Percentiles rank a stretch among this genome's conserved stretches.
Evolutionary conservation across 768 basidiomycete genomes (phyloP).

Genomic region (Albatrellus ellisii): DNA sequence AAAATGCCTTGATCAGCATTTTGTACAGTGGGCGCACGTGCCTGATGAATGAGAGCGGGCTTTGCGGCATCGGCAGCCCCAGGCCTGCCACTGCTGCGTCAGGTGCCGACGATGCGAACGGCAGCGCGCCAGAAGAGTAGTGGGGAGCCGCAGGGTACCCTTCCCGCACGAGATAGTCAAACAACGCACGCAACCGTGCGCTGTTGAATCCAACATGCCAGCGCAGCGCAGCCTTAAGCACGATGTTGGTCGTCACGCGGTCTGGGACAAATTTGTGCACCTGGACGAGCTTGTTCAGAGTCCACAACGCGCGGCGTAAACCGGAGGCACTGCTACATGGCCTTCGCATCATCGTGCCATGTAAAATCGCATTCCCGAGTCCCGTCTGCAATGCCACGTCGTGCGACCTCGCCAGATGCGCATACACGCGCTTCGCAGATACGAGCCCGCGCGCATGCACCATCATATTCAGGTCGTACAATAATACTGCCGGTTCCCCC

Average conservation of each 20-base stretch:
- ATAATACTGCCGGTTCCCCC: constrained; percentile 1
- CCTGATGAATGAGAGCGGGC: constrained; percentile 6
- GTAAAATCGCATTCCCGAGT: constrained; percentile 46
- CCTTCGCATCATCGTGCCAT: constrained; percentile 24
- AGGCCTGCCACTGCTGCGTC: constrained; percentile 6
- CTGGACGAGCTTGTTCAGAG: constrained; percentile 29
- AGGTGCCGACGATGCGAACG: constrained; percentile 4
- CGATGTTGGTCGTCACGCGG: constrained; percentile 55
- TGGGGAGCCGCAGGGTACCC: constrained; percentile 35
- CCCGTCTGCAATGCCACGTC: constrained; percentile 20
- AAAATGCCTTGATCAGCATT: constrained; percentile 12
- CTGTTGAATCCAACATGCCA: constrained; percentile 34
- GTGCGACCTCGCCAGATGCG: constrained; percentile 17
- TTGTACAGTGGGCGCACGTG: constrained; percentile 12
- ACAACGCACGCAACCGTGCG: constrained; percentile 36
- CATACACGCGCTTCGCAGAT: constrained; percentile 2
- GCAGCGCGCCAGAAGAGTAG: not conserved
- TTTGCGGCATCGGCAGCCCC: constrained; percentile 1
- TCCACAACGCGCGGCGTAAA: constrained; percentile 27
- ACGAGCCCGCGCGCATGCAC: constrained; percentile 3
- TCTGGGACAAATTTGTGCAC: constrained; percentile 45
- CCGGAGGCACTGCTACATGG: constrained; percentile 28
- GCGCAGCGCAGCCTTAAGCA: constrained; percentile 45
- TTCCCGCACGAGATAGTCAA: constrained; percentile 45
- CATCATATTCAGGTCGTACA: constrained; percentile 5